phyloP scores from a whole-genome alignment of 2,329 filamentous ascomycete genomes.

The Gyromitra esculenta region DNA sequence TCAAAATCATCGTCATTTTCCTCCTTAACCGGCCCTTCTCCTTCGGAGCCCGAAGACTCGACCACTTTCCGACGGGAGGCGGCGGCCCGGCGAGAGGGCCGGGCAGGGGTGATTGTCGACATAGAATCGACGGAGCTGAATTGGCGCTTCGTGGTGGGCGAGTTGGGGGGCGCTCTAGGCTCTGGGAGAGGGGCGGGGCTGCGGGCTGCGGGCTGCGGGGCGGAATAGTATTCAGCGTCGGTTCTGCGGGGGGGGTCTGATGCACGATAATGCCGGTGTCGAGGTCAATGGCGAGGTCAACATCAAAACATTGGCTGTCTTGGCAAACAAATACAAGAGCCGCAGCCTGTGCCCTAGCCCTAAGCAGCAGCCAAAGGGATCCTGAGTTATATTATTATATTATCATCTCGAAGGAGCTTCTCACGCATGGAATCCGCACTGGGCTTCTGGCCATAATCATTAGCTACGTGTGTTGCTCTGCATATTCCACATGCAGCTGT shows the following conservation, averaged over 20 bases:
- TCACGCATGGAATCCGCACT: too few species aligned
- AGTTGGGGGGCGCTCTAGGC: not conserved
- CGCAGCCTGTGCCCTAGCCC: not conserved
- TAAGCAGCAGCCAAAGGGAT: not conserved
- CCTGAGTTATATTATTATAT: too few species aligned
- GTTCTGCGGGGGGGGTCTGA: not conserved
- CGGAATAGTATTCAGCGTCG: not conserved
- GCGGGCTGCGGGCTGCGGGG: not conserved
- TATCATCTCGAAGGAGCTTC: too few species aligned
- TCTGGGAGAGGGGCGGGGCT: not conserved
- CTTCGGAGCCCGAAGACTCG: slow-evolving; percentile 78
- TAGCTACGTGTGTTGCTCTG: too few species aligned
- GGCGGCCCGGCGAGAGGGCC: slow-evolving; percentile 70
- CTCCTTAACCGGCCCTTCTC: slow-evolving; percentile 66
- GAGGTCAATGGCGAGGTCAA: not conserved
- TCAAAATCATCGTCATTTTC: slow-evolving; percentile 69
- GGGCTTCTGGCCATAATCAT: too few species aligned
- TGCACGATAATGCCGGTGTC: not conserved
- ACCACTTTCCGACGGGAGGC: slow-evolving; percentile 77
- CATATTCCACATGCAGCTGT: too few species aligned
- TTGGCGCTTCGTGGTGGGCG: slow-evolving; percentile 38
- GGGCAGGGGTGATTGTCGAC: slow-evolving; percentile 58
- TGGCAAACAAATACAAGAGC: not conserved
- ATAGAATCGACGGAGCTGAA: slow-evolving; percentile 39
- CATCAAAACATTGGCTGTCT: slow-evolving; percentile 31